Conservation (phyloP, 345 rosid species). For the Arabidopsis thaliana region DNA sequence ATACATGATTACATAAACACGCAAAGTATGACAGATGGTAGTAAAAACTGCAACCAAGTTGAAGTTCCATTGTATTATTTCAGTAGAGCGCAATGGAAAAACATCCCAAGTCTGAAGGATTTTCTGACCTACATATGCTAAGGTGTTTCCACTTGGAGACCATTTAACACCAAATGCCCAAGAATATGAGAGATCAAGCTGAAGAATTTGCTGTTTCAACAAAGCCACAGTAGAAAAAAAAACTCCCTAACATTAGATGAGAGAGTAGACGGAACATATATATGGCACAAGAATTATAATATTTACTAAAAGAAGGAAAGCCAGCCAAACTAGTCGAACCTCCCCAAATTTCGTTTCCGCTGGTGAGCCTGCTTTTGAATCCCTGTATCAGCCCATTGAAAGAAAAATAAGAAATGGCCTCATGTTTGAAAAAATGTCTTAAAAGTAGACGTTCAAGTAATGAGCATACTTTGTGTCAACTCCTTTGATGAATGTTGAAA, state of each 20-base stretch:
- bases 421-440: conserved; percentile 1
- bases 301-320: conserved; percentile 16
- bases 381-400: conserved; percentile 54
- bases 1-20: conserved; percentile 38
- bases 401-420: conserved; percentile 38
- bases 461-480: conserved; percentile 79
- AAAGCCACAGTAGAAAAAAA: conserved; percentile 39
- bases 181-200: conserved; percentile 97
- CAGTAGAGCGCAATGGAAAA: conserved; percentile 6
- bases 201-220: conserved; percentile 81
- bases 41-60: conserved; percentile 13
- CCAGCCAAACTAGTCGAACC: conserved; percentile 54
- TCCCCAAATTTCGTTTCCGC: conserved; percentile 93
- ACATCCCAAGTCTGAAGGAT: conserved; percentile 34
- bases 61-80: conserved; percentile 6
- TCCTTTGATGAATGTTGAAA: conserved; percentile 98
- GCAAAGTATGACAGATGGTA: conserved; percentile 26
- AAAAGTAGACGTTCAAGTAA: conserved; percentile 13
- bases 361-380: conserved; percentile 67
- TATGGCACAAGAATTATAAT: background rate
- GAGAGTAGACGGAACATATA: background rate
- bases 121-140: conserved; percentile 94
- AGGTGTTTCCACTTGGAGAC: conserved; percentile 98
- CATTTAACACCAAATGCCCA: conserved; percentile 99
- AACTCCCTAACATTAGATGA: conserved; percentile 12